These are phyloP conservation scores for Phytophthora idaei DNA, from an alignment of 352 stramenopile species.

Conservation along the genomic window DNA sequence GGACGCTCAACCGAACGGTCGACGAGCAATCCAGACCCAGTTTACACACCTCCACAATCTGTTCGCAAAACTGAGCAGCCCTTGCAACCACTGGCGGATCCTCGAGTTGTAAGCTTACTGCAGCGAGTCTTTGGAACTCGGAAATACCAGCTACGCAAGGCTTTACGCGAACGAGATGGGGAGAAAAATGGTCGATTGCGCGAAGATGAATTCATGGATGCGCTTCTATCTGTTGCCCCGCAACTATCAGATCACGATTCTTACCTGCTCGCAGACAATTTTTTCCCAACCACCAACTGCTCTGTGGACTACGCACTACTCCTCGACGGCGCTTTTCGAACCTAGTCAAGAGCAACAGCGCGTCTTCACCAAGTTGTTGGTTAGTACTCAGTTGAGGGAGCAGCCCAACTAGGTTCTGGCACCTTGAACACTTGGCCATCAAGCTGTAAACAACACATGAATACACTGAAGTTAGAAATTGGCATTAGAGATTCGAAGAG, in stretches of 20 bases:
- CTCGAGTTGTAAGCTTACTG: constrained; percentile 51
- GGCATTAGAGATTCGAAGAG: constrained; percentile 1
- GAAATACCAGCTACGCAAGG: constrained; percentile 79
- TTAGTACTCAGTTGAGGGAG: constrained; percentile 49
- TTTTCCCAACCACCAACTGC: constrained; percentile 79
- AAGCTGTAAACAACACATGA: constrained; percentile 46
- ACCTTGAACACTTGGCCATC: constrained; percentile 67
- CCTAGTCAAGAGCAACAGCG: constrained; percentile 7
- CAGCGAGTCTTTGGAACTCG: constrained; percentile 56
- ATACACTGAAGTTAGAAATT: constrained; percentile 23
- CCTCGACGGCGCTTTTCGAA: constrained; percentile 69
- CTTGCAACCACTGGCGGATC: constrained; percentile 16
- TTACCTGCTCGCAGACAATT: constrained; percentile 72
- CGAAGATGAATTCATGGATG: constrained; percentile 85
- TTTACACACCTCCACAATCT: constrained; percentile 12
- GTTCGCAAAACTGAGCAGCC: constrained; percentile 15
- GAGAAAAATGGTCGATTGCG: constrained; percentile 58
- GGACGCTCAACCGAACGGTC: constrained; percentile 14
- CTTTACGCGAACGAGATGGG: constrained; percentile 60
- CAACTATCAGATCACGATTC: constrained; percentile 72
- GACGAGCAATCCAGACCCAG: not conserved
- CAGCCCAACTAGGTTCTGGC: constrained; percentile 67
- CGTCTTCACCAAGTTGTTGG: not conserved
- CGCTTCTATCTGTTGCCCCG: constrained; percentile 60
- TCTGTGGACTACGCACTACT: constrained; percentile 71